Percentiles rank a stretch among this genome's conserved stretches.
These are phyloP conservation scores for Lactarius tabidus DNA, from an alignment of 768 basidiomycete species.

Conservation along the genomic window DNA sequence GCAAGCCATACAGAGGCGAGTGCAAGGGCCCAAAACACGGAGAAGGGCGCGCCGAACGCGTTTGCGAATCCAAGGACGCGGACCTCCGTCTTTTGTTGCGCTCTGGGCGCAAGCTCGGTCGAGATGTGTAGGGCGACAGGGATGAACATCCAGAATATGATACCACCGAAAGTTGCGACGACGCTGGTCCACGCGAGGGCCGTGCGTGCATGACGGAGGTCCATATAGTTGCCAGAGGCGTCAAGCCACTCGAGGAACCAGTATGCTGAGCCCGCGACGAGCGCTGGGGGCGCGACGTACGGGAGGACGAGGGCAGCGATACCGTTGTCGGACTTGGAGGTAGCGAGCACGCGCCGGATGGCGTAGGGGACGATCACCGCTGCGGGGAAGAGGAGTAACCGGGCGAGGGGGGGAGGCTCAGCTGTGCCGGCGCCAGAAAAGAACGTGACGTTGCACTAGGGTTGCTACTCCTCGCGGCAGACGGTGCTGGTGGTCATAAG, in stretches of 20 bases:
- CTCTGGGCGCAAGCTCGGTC: slow-evolving; percentile 28
- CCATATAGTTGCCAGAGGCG: slow-evolving; percentile 42
- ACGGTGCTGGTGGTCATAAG: slow-evolving; percentile 80
- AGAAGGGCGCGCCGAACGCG: slow-evolving; percentile 82
- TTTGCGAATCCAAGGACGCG: slow-evolving; percentile 84
- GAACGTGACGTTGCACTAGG: slow-evolving; percentile 87
- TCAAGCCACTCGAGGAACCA: slow-evolving; percentile 87
- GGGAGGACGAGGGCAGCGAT: slow-evolving; percentile 60
- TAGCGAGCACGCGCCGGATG: slow-evolving; percentile 53
- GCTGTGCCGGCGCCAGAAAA: slow-evolving; percentile 70
- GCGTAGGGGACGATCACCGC: slow-evolving; percentile 55
- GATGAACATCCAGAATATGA: slow-evolving; percentile 62
- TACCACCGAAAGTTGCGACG: slow-evolving; percentile 49
- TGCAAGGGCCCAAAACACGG: slow-evolving; percentile 71
- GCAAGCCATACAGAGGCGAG: slow-evolving; percentile 61
- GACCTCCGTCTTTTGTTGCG: slow-evolving; percentile 42
- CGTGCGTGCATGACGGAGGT: slow-evolving; percentile 54
- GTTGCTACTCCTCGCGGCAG: slow-evolving; percentile 92
- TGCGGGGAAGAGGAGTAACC: slow-evolving; percentile 53
- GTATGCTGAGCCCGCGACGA: slow-evolving; percentile 56
- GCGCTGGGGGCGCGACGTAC: slow-evolving; percentile 50
- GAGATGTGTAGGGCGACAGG: slow-evolving; percentile 72
- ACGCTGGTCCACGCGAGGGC: slow-evolving; percentile 54
- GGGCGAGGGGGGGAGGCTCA: slow-evolving; percentile 55
- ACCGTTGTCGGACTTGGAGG: slow-evolving; percentile 72